A percentile compares a stretch with the other conserved stretches of the same genome.
These are phyloP conservation scores for Ceratorhiza oryzae-sativae DNA, from an alignment of 1,284 basidiomycete species.

Conservation along the genomic window DNA sequence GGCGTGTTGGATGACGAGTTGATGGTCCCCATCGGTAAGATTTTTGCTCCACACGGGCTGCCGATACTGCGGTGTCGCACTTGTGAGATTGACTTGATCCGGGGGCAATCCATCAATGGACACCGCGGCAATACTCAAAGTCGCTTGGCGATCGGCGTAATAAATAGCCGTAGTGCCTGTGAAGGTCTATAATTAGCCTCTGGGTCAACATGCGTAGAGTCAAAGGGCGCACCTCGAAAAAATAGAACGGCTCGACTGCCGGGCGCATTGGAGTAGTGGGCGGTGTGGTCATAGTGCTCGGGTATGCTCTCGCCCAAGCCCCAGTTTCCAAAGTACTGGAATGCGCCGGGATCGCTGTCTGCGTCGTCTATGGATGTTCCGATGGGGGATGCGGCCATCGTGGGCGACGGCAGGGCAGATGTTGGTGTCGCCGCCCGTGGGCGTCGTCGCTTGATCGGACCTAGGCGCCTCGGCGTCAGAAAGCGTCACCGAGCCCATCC, in stretches of 20 bases:
- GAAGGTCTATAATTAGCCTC: not conserved
- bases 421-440: not conserved
- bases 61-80: not conserved
- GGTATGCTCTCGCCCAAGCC: constrained; percentile 4
- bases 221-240: constrained; percentile 6
- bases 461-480: not conserved
- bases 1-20: constrained; percentile 27
- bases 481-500: not conserved
- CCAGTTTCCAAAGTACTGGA: constrained; percentile 33
- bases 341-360: not conserved
- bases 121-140: not conserved
- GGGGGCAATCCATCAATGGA: constrained; percentile 1
- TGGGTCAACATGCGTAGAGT: not conserved
- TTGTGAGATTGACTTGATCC: constrained; percentile 18
- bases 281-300: not conserved
- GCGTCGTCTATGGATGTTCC: constrained; percentile 11
- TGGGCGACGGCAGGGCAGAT: too few species aligned
- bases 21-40: constrained; percentile 27
- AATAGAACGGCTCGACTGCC: constrained; percentile 12
- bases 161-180: constrained; percentile 10
- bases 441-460: not conserved
- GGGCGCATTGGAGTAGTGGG: constrained; percentile 7
- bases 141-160: constrained; percentile 2
- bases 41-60: constrained; percentile 35
- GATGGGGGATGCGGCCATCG: not conserved